Percentiles rank a stretch among this genome's conserved stretches.
phyloP scores from a whole-genome alignment of 176 grass and related monocot species.

The Oryza brachyantha region DNA sequence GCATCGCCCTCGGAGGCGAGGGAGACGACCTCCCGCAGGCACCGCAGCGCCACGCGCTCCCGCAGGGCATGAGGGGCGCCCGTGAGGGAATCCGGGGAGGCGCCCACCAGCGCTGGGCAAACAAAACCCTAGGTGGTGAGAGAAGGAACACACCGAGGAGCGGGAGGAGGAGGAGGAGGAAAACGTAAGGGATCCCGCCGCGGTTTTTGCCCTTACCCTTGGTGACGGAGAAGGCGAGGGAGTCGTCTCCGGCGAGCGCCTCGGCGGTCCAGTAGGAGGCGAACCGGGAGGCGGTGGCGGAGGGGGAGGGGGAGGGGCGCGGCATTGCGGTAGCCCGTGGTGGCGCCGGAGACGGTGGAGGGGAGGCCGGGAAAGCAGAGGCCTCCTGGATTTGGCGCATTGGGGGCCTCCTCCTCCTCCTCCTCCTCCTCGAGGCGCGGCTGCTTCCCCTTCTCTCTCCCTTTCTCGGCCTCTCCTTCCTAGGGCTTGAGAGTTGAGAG shows the following conservation, averaged over 20 bases:
- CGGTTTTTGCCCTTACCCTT: neutral
- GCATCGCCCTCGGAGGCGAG: neutral
- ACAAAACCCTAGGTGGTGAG: slow-evolving; percentile 36
- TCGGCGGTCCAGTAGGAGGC: slow-evolving; percentile 28
- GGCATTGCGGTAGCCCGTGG: neutral
- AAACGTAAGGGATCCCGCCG: neutral
- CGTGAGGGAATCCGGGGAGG: slow-evolving; percentile 13
- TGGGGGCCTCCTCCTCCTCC: no score
- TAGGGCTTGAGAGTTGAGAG: no score
- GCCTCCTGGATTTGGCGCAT: no score
- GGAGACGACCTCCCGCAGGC: neutral
- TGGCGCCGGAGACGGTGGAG: neutral
- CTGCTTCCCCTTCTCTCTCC: no score
- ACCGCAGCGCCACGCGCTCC: slow-evolving; percentile 29
- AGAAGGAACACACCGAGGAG: neutral
- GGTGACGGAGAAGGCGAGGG: slow-evolving; percentile 25
- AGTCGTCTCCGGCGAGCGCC: slow-evolving; percentile 18
- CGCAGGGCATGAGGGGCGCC: slow-evolving; percentile 15
- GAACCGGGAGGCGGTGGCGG: neutral
- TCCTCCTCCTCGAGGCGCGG: no score
- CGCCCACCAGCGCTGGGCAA: slow-evolving; percentile 17
- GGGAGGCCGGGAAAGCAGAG: no score
- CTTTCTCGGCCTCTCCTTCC: no score
- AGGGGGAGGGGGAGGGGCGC: neutral
- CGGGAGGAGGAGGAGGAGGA: no score